phyloP scores from a whole-genome alignment of 2,329 filamentous ascomycete species.

The Alternaria infectoria region DNA sequence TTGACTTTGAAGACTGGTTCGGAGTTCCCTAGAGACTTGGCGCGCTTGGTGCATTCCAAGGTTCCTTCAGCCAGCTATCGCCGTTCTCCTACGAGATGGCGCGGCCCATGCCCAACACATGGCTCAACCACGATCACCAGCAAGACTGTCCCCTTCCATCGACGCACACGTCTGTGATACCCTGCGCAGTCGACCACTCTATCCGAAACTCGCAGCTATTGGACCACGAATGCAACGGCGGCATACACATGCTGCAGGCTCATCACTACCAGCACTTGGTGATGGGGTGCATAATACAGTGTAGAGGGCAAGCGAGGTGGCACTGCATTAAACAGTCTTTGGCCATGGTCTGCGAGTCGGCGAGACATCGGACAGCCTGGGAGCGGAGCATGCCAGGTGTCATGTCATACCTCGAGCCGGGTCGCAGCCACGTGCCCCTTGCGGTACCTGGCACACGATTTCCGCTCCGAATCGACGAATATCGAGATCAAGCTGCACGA shows the following conservation, averaged over 20 bases:
- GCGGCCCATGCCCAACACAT: background rate
- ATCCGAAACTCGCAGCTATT: background rate
- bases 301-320: conserved; percentile 2
- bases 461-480: conserved; percentile 16
- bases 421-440: conserved; percentile 7
- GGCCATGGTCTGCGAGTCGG: background rate
- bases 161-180: background rate
- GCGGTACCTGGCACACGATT: conserved; percentile 23
- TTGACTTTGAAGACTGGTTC: background rate
- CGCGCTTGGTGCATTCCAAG: background rate
- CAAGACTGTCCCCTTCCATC: background rate
- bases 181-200: background rate
- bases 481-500: conserved; percentile 18
- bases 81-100: background rate
- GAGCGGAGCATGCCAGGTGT: conserved; percentile 2
- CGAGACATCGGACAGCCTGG: background rate
- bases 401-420: conserved; percentile 6
- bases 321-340: conserved; percentile 8
- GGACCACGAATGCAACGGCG: background rate
- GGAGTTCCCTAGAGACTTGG: background rate
- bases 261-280: background rate
- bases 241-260: background rate
- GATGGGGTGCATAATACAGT: background rate
- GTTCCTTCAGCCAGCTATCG: background rate
- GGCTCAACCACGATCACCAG: background rate